Evolutionary conservation across 2,329 filamentous ascomycete genomes (phyloP).

Genomic region (Botrytis galanthina): DNA sequence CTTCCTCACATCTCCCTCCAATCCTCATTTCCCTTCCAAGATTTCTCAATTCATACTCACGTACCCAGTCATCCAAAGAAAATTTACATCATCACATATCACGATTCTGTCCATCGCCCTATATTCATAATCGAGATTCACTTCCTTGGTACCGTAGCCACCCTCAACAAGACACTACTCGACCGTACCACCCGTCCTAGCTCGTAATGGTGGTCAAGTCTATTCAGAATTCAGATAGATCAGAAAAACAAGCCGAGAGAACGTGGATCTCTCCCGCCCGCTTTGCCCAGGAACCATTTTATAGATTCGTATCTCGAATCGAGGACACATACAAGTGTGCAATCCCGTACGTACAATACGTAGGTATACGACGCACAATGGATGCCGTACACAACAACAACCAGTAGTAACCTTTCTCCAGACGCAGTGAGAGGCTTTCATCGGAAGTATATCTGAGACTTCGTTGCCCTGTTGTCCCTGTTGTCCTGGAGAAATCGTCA

Average conservation of each 20-base stretch:
- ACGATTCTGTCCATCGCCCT: background rate
- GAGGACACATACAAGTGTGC: background rate
- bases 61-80: background rate
- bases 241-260: constrained; percentile 7
- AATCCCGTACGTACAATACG: background rate
- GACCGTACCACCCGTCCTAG: background rate
- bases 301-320: background rate
- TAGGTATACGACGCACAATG: background rate
- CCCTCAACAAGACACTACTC: background rate
- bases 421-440: background rate
- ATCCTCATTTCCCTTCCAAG: background rate
- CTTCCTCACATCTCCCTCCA: background rate
- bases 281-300: background rate
- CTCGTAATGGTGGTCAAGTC: background rate
- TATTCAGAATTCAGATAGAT: constrained; percentile 8
- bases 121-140: background rate
- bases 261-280: background rate
- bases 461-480: background rate
- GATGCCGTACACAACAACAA: background rate
- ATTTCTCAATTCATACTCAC: background rate
- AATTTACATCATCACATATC: background rate
- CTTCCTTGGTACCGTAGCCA: background rate
- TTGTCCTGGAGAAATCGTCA: background rate
- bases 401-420: background rate
- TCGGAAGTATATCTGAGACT: constrained; percentile 11